phyloP scores from a whole-genome alignment of 495 filamentous ascomycete species.

The Penicillium arizonense region DNA sequence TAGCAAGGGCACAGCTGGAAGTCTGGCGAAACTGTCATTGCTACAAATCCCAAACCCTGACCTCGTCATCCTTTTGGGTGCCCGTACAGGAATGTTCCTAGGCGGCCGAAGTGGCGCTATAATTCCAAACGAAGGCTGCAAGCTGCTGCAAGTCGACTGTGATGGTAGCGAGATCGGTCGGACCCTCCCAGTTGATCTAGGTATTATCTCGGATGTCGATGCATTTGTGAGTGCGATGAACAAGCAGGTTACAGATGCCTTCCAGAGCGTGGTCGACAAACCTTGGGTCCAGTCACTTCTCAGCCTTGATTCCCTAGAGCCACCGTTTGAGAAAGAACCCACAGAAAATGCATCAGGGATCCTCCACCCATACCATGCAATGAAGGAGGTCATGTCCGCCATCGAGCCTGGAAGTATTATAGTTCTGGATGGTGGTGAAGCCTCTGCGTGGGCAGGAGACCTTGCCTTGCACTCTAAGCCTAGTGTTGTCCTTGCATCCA shows the following conservation, averaged over 20 bases:
- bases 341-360: slow-evolving; percentile 9
- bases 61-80: slow-evolving; percentile 24
- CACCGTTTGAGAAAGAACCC: slow-evolving; percentile 20
- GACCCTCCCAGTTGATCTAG: slow-evolving; percentile 20
- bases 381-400: slow-evolving; percentile 18
- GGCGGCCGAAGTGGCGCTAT: slow-evolving; percentile 22
- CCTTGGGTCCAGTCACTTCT: slow-evolving; percentile 18
- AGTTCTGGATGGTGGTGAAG: slow-evolving; percentile 28
- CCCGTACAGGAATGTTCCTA: slow-evolving; percentile 30
- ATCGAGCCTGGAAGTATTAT: slow-evolving; percentile 25
- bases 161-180: slow-evolving; percentile 27
- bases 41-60: slow-evolving; percentile 15
- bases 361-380: slow-evolving; percentile 28
- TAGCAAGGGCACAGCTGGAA: slow-evolving; percentile 7
- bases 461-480: slow-evolving; percentile 9
- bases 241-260: background rate
- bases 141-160: slow-evolving; percentile 25
- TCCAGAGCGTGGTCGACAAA: slow-evolving; percentile 6
- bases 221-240: slow-evolving; percentile 18
- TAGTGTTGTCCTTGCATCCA: slow-evolving; percentile 17
- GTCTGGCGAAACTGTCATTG: slow-evolving; percentile 12
- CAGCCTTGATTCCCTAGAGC: slow-evolving; percentile 8
- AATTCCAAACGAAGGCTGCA: slow-evolving; percentile 22
- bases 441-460: slow-evolving; percentile 18
- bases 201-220: slow-evolving; percentile 23